A percentile compares a stretch with the other conserved stretches of the same genome.
phyloP scores from a whole-genome alignment of 176 grass and related monocot species.

The Hordeum vulgare region MorexV3_pseudomolecules_assembly NC_058520.1:22476174-22476673 shows the following conservation, averaged over 20 bases:
- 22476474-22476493: constrained; percentile 95
- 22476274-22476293: constrained; percentile 57
- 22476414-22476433: not conserved
- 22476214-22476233: constrained; percentile 97
- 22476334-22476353: not conserved
- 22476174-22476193: constrained; percentile 89
- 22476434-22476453: constrained; percentile 49
- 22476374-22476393: not conserved
- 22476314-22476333: not conserved
- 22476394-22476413: not conserved
- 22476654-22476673: not conserved
- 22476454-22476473: constrained; percentile 97
- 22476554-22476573: constrained; percentile 97
- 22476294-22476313: not conserved
- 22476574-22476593: constrained; percentile 97
- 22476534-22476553: constrained; percentile 95
- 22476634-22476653: not conserved
- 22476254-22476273: constrained; percentile 85
- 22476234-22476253: constrained; percentile 85
- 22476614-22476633: constrained; percentile 98
- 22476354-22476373: not conserved
- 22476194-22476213: constrained; percentile 91
- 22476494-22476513: constrained; percentile 96
- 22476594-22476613: constrained; percentile 99
- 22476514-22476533: constrained; percentile 91